Percentiles rank a stretch among this genome's conserved stretches.
Evolutionary conservation across 2,329 filamentous ascomycete genomes (phyloP).

Genomic region (Alternaria solani): DNA sequence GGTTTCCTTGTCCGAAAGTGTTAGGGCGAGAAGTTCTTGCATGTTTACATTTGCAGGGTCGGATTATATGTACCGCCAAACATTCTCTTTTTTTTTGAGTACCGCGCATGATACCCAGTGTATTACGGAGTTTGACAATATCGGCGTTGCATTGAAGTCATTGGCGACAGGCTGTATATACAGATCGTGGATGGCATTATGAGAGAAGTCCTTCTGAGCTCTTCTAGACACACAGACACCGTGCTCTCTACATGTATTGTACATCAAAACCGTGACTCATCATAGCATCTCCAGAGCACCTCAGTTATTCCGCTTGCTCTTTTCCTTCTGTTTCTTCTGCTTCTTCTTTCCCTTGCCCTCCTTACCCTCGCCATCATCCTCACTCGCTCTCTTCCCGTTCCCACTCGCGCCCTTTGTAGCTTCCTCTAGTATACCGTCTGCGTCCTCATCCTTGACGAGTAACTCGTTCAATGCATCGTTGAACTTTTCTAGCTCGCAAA

Average conservation of each 20-base stretch:
- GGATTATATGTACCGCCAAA: too few species aligned
- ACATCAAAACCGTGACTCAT: neutral
- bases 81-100: neutral
- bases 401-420: slow-evolving; percentile 34
- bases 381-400: slow-evolving; percentile 42
- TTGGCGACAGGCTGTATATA: neutral
- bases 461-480: slow-evolving; percentile 67
- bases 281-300: neutral
- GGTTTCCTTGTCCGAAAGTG: too few species aligned
- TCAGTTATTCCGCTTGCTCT: slow-evolving; percentile 43
- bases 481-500: slow-evolving; percentile 70
- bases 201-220: neutral
- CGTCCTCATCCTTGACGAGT: slow-evolving; percentile 53
- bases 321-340: slow-evolving; percentile 32
- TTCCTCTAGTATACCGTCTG: slow-evolving; percentile 18
- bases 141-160: neutral
- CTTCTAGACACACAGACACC: neutral
- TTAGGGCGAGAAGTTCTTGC: too few species aligned
- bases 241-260: neutral
- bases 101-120: neutral
- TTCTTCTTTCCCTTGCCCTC: slow-evolving; percentile 39
- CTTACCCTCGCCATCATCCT: slow-evolving; percentile 33
- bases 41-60: too few species aligned
- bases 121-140: neutral
- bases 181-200: neutral